phyloP scores from a whole-genome alignment of 345 rosid genomes.

The Orychophragmus violaceus region DNA sequence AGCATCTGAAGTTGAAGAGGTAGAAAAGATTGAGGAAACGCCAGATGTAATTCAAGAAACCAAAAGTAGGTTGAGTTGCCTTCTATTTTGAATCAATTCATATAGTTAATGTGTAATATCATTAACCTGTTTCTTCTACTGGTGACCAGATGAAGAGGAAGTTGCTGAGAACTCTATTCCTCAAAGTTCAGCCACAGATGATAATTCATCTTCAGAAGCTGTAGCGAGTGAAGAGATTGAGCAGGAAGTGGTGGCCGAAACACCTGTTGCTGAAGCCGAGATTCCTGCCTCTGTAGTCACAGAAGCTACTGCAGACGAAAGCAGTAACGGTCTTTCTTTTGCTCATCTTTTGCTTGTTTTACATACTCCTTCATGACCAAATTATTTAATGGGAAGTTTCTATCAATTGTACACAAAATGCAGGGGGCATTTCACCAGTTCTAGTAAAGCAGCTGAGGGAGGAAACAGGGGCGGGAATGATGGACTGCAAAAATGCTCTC shows the following conservation, averaged over 20 bases:
- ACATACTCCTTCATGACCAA: not conserved
- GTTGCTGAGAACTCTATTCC: too few relatives aligned
- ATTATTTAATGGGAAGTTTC: not conserved
- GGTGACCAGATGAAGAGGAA: too few relatives aligned
- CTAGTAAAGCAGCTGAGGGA: constrained; percentile 94
- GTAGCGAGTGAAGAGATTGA: too few relatives aligned
- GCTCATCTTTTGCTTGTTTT: not conserved
- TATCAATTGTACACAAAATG: constrained; percentile 9
- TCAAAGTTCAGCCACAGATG: too few relatives aligned
- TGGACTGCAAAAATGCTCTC: constrained; percentile 95
- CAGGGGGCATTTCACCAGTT: constrained; percentile 63
- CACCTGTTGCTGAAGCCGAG: constrained; percentile 24
- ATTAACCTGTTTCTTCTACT: constrained; percentile 7
- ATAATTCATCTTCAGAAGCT: too few relatives aligned
- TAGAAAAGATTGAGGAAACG: constrained; percentile 24
- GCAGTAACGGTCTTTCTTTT: constrained; percentile 39
- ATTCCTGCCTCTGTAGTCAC: constrained; percentile 18
- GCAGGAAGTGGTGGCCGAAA: too few relatives aligned
- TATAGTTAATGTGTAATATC: not conserved
- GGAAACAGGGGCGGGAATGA: constrained; percentile 97
- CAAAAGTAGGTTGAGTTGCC: constrained; percentile 30
- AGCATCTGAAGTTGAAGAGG: constrained; percentile 33
- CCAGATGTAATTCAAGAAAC: constrained; percentile 27
- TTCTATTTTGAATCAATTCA: not conserved
- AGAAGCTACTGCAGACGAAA: constrained; percentile 37